These are phyloP conservation scores for Ophiostoma montium DNA, from an alignment of 2,329 filamentous ascomycete genomes.

Conservation along the genomic window DNA sequence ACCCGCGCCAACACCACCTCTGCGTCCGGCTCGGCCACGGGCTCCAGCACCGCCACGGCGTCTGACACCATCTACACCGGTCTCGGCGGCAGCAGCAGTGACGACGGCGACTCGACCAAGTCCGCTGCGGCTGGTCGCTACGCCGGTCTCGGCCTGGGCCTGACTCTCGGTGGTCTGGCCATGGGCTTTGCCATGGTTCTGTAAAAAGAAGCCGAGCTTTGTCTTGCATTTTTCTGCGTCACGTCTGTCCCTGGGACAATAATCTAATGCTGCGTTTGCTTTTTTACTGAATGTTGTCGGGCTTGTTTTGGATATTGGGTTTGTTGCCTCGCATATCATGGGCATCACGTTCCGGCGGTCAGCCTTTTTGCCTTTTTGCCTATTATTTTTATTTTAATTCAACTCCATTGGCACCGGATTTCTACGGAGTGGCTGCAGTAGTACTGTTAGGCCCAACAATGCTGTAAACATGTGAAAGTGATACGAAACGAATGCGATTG, in stretches of 20 bases:
- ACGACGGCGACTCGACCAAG: slow-evolving; percentile 1
- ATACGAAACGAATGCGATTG: too few relatives aligned
- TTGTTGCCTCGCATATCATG: background rate
- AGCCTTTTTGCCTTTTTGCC: too few relatives aligned
- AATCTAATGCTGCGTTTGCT: background rate
- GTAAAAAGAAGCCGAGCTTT: slow-evolving; percentile 24
- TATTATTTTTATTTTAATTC: too few relatives aligned
- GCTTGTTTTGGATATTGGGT: background rate
- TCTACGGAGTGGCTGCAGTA: too few relatives aligned
- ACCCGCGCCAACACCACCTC: slow-evolving; percentile 40
- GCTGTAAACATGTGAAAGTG: too few relatives aligned
- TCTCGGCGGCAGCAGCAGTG: slow-evolving; percentile 11
- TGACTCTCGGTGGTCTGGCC: slow-evolving; percentile 15
- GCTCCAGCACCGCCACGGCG: slow-evolving; percentile 17
- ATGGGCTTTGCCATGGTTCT: slow-evolving; percentile 25
- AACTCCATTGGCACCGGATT: too few relatives aligned
- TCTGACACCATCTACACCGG: slow-evolving; percentile 24
- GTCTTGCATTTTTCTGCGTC: background rate
- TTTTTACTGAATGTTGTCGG: background rate
- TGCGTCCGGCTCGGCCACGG: slow-evolving; percentile 23
- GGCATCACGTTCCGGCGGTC: background rate
- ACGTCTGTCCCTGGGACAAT: too few relatives aligned
- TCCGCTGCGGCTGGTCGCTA: slow-evolving; percentile 7
- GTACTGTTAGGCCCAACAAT: too few relatives aligned
- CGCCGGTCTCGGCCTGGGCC: slow-evolving; percentile 14